Base-by-base conservation (phyloP, 768 basidiomycete species). In the Gloeophyllum trabeum region DNA sequence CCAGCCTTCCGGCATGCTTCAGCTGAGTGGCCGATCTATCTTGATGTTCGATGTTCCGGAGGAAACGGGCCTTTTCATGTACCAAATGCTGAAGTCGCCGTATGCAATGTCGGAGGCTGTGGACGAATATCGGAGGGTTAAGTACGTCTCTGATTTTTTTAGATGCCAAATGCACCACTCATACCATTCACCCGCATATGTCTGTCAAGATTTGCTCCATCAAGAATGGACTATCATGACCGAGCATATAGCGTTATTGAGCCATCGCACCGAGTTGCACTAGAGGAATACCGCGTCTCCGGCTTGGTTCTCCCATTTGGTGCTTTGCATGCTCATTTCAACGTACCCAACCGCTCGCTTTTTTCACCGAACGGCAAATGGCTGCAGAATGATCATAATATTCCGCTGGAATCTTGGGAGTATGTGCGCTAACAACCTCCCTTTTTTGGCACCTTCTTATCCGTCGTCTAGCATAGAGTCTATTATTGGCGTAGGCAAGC, bases 401-500 rank as follows among this genome's bases (percentile, higher is more conserved):
- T 65, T 34, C 71, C 74, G 0, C 57, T 75, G 1, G 61, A 57
- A 30, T 67, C 69, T 20, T 76, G 71, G 70, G 63, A 70, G 67
- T 69, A 48, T 53, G 28, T 32, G 10, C 10, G 10, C 16, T 32
- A 32, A 10, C 28, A 32, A 32, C 10, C 10, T 10, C 10, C 10
- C 10, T 32, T 32, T 32, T 10, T 16, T 10, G 10, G 10, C 10
- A 32, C 10, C 28, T 32, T n/a, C n/a, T n/a, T n/a, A 32, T 10
- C 28, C 10, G 28, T 10, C 16, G 10, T 32, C 28, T 16, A 32
- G 28, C 28, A 32, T 26, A 34, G 41, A 69, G 68, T 46, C 59
- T 14, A 61, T 73, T 14, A 54, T 63, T 24, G 42, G 49, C 10
- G 55, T 62, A 0, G 70, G 71, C 13, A 45, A 43, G 30, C 59